Evolutionary conservation across 768 basidiomycete genomes (phyloP), one percentile per base, ranked within the genome.

Genomic region (Boletus barrowsii): DNA sequence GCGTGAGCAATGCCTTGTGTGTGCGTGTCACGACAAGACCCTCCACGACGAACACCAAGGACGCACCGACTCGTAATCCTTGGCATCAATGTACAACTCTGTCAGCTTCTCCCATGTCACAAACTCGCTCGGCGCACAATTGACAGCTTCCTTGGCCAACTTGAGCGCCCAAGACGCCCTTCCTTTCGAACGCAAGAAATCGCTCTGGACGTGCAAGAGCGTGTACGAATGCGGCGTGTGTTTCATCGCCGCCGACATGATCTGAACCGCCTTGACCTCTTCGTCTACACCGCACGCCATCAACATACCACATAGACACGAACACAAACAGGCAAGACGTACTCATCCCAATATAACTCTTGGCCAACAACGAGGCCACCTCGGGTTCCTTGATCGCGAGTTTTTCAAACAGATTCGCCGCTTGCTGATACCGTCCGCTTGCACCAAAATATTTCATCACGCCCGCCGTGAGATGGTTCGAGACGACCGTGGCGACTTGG

Each of bases 101-200:
- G 96, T 95, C 62, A 98, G 75, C 73, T 97, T 98, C 66, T 98
- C 94, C 95, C 97, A 99, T 0, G 96, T 98, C 18, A 97, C 90
- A 60, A 99, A 98, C 70, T 99, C 97, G 75, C 91, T 94, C 7
- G 97, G 97, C 0, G 97, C 97, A 61, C 94, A 96, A 61, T 98
- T 98, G 67, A 98, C 97, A 1, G 97, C 97, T 65, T 98, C 92
- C 57, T 83, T 83, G 0, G 96, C 96, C 36, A 99, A 75, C 66
- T 92, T 88, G 53, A 95, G 78, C 0, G 95, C 95, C 92, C 93
- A 98, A 30, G 89, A 89, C 36, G 77, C 68, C 64, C 87, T 87
- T 46, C 87, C 88, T 66, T 98, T 98, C 0, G 83, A 83, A 1
- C 91, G 83, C 32, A 99, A 76, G 67, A 98, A 95, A 68, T 98